Base-by-base conservation (phyloP, 2,329 filamentous ascomycete species). In the Fusarium coicis region DNA sequence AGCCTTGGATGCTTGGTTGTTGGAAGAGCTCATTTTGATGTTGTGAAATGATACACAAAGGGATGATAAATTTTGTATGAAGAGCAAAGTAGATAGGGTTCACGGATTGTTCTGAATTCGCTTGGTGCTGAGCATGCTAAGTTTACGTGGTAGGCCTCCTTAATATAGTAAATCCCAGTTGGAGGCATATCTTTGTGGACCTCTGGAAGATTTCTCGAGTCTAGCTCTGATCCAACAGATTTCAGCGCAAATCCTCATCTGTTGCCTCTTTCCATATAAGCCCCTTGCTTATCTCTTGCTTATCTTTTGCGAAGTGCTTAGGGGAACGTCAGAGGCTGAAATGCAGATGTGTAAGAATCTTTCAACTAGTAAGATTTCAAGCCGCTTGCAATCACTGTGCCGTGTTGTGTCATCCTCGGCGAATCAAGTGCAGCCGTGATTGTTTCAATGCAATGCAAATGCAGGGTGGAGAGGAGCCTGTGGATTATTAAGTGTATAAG, bases 1-100 rank as follows among this genome's bases (percentile, higher is more conserved):
- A 36, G n/a, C 18, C 34, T 36, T 19, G 14, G 52, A 11, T 19
- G 34, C 34, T 36, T 42, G 60, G 52, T 58, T 19, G 53, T 7
- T 11, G 43, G 52, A 47, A 16, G 42, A 49, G 40, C 52, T 63
- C 60, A 63, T 63, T 8, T 63, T 58, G 28, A 19, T 61, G 37
- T 43, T 37, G 14, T 36, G 30, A n/a, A 54, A 34, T 26, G 12
- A 40, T 30, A 18, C 15, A 21, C 26, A n/a, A n/a, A 18, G 10
- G 21, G 28, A 32, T 23, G 36, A 42, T 52, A n/a, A 19, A 37
- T 15, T 37, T 28, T 21, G 11, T 34, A 15, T 19, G 21, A 15
- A 40, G 21, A 26, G 8, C 2, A 47, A n/a, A 34, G 11, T 58
- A 40, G 21, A 50, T 42, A 9, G 26, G 9, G n/a, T 53, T 53